Conservation (phyloP, 306 rosid genomes). For the Cucurbita maxima region DNA sequence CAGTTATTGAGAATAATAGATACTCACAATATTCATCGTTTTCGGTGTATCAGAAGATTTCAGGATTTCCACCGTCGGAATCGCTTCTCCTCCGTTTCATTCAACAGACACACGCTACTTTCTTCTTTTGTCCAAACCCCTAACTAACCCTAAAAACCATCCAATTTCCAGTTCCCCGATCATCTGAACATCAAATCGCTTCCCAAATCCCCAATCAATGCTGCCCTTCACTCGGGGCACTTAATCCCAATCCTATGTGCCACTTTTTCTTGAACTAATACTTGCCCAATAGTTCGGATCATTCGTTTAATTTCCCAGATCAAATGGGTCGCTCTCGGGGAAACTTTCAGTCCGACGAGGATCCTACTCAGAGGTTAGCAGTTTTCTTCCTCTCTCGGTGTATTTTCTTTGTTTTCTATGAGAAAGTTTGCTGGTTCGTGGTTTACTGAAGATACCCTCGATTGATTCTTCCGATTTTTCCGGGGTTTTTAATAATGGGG, state of each 20-base stretch:
- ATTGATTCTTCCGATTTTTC: background rate
- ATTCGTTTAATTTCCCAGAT: constrained; percentile 7
- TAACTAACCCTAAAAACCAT: background rate
- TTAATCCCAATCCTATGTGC: background rate
- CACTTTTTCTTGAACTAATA: background rate
- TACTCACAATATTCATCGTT: background rate
- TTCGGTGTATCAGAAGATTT: constrained; percentile 1
- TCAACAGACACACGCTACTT: background rate
- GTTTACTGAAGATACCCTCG: background rate
- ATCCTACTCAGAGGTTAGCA: constrained; percentile 71
- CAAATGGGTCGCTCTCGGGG: constrained; percentile 98
- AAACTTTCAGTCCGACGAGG: constrained; percentile 72
- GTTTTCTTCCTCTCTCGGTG: background rate
- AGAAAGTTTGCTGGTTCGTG: background rate
- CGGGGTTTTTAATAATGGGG: background rate
- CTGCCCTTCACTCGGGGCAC: background rate
- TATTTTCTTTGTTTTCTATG: background rate
- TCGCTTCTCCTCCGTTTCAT: background rate
- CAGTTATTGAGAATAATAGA: background rate
- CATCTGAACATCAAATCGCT: background rate
- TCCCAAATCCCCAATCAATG: background rate
- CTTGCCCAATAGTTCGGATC: background rate
- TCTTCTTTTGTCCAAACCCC: background rate
- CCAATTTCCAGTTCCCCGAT: background rate
- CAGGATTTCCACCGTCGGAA: constrained; percentile 1